Conservation (phyloP, 2,329 filamentous ascomycete species). For the Nigrospora oryzae region DNA sequence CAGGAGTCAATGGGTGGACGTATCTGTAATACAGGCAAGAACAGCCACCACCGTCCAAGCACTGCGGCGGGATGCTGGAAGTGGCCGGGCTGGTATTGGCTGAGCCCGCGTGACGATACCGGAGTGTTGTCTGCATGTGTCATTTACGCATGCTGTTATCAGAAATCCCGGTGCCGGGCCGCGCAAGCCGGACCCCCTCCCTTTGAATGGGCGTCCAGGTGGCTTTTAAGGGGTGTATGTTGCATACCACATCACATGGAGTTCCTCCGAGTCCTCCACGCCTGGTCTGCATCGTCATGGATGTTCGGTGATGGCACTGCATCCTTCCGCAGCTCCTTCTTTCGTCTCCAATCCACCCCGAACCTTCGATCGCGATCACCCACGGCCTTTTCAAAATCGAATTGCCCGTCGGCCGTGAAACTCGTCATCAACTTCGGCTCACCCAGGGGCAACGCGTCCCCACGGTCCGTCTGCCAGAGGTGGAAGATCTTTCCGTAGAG, state of each 20-base stretch:
- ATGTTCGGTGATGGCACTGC: constrained; percentile 30
- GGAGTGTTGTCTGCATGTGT: too few relatives aligned
- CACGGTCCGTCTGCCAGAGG: constrained; percentile 76
- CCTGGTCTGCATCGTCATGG: constrained; percentile 23
- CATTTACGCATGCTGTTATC: too few relatives aligned
- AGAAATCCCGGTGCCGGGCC: too few relatives aligned
- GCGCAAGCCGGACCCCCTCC: too few relatives aligned
- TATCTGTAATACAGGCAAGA: too few relatives aligned
- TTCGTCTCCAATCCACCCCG: constrained; percentile 33
- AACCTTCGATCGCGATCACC: constrained; percentile 36
- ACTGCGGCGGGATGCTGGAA: too few relatives aligned
- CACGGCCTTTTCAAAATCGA: constrained; percentile 35
- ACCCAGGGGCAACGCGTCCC: constrained; percentile 48
- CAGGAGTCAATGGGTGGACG: too few relatives aligned
- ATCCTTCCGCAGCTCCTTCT: constrained; percentile 32
- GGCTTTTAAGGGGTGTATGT: too few relatives aligned
- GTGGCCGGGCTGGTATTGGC: too few relatives aligned
- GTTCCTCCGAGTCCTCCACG: constrained; percentile 9
- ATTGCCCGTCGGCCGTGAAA: constrained; percentile 38
- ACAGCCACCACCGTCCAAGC: too few relatives aligned
- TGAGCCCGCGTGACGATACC: too few relatives aligned
- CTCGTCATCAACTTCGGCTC: constrained; percentile 47
- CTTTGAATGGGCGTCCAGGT: too few relatives aligned
- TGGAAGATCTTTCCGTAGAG: constrained; percentile 82
- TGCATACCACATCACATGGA: not conserved